Percentiles rank a stretch among this genome's conserved stretches.
Conservation (phyloP, 768 basidiomycete species). For the Auriscalpium orientale region DNA sequence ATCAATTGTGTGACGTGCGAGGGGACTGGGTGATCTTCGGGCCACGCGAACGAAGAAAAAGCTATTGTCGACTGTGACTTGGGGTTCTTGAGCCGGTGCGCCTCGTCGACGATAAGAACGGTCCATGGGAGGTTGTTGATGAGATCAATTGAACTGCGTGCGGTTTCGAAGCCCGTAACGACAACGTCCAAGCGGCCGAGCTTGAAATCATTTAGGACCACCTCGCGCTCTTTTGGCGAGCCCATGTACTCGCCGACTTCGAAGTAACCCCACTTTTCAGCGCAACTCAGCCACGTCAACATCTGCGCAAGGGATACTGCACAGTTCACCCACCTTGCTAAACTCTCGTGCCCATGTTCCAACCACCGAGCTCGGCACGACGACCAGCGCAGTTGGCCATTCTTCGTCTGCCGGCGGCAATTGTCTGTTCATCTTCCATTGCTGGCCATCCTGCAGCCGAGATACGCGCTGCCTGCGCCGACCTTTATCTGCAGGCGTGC, state of each 20-base stretch:
- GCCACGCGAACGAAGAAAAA: conserved; percentile 61
- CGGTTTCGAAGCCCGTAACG: conserved; percentile 73
- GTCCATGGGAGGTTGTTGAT: conserved; percentile 67
- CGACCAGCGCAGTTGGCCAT: conserved; percentile 87
- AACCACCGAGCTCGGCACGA: conserved; percentile 79
- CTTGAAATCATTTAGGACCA: conserved; percentile 63
- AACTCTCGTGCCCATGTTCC: conserved; percentile 90
- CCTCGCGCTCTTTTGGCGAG: conserved; percentile 39
- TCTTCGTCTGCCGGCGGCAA: conserved; percentile 59
- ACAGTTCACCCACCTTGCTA: conserved; percentile 45
- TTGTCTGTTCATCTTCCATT: conserved; percentile 44
- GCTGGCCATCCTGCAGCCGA: conserved; percentile 47
- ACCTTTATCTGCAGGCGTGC: conserved; percentile 52
- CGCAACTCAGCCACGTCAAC: not conserved
- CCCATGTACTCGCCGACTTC: conserved; percentile 73
- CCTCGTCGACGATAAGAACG: conserved; percentile 81
- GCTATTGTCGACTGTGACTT: conserved; percentile 57
- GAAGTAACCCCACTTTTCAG: conserved; percentile 84
- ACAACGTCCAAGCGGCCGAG: conserved; percentile 81
- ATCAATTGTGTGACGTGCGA: conserved; percentile 15
- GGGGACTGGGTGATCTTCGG: conserved; percentile 5
- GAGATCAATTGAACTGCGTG: conserved; percentile 59
- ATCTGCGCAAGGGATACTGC: too few species aligned
- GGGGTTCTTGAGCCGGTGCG: conserved; percentile 82
- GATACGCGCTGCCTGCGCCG: conserved; percentile 66